Evolutionary conservation across 495 filamentous ascomycete species (phyloP), one percentile per base, ranked within the genome.

Genomic region (Chaetomium cochliodes): DNA sequence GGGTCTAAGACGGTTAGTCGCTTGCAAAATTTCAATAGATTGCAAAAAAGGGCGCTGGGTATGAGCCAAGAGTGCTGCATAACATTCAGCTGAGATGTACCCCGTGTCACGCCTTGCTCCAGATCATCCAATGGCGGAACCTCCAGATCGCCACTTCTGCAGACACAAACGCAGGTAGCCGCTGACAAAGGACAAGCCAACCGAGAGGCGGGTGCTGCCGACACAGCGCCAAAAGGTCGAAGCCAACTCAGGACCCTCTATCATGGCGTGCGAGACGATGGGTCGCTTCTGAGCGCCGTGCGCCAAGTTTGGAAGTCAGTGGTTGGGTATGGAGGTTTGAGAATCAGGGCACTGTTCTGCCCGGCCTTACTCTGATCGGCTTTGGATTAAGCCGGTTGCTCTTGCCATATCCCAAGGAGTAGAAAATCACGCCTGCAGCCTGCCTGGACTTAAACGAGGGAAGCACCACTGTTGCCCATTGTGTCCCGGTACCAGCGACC

Each of bases 101-200:
- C 25, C 23, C 39, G 28, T 49, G 51, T 37, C 41, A 49, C 51
- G 13, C 26, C 5, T 18, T 25, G 11, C n/a, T 37, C 44, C 2
- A 22, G 5, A 54, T 26, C 23, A n/a, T 30, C 65, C 65, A 67
- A 67, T 67, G 60, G n/a, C 18, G 41, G 60, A 37, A 18, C 7
- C 5, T 20, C 13, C 28, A 20, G 42, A 9, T 22, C n/a, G 55
- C 55, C 16, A 49, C 28, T 15, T 25, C 30, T 59, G 60, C 52
- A 52, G 12, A 22, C 54, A 46, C 46, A 53, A 20, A 59, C 25
- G 65, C 65, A 59, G 3, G 51, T 52, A 66, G 22, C 58, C 64
- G 63, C 26, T 55, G 23, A 30, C 33, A 33, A 52, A 50, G 22
- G 37, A 33, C 23, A 26, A 15, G 18, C 8, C 18, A 26, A 41